Evolutionary conservation across 495 filamentous ascomycete genomes (phyloP).

Genomic region (Diplogelasinospora grovesii): DNA sequence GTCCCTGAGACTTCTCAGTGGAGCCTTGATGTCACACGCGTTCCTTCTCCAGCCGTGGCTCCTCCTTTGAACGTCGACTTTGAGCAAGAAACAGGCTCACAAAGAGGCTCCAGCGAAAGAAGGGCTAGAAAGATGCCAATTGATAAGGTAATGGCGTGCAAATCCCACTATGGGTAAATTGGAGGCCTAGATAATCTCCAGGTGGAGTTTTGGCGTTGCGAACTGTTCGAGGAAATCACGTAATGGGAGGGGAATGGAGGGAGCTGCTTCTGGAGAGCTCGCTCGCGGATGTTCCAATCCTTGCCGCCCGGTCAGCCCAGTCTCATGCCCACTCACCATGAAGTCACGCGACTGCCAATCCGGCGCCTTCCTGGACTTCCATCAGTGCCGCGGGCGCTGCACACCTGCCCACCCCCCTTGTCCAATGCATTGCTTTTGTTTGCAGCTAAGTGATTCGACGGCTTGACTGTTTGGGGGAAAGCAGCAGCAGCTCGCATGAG

Average conservation of each 20-base stretch:
- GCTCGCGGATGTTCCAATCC: neutral
- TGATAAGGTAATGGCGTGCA: slow-evolving; percentile 8
- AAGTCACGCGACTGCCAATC: slow-evolving; percentile 27
- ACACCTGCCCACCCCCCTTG: slow-evolving; percentile 12
- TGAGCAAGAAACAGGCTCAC: slow-evolving; percentile 1
- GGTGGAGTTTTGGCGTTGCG: neutral
- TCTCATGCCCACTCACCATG: slow-evolving; percentile 15
- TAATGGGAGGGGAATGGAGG: slow-evolving; percentile 5
- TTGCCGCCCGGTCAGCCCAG: slow-evolving; percentile 16
- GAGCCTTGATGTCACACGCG: slow-evolving; percentile 24
- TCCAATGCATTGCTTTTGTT: too few species aligned
- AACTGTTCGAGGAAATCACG: slow-evolving; percentile 8
- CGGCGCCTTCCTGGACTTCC: slow-evolving; percentile 15
- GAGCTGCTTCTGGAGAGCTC: neutral
- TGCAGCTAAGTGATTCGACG: too few species aligned
- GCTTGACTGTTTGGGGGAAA: too few species aligned
- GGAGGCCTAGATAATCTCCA: neutral
- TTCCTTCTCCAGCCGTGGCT: too few species aligned
- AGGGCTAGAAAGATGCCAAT: slow-evolving; percentile 14
- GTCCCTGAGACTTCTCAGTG: slow-evolving; percentile 17
- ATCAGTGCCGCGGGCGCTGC: slow-evolving; percentile 5
- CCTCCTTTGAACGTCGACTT: too few species aligned
- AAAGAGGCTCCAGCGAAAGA: slow-evolving; percentile 3
- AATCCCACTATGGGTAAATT: slow-evolving; percentile 19
- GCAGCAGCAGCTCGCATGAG: too few species aligned